Conservation (phyloP, 169 alveolate species). For the Besnoitia besnoiti region DNA sequence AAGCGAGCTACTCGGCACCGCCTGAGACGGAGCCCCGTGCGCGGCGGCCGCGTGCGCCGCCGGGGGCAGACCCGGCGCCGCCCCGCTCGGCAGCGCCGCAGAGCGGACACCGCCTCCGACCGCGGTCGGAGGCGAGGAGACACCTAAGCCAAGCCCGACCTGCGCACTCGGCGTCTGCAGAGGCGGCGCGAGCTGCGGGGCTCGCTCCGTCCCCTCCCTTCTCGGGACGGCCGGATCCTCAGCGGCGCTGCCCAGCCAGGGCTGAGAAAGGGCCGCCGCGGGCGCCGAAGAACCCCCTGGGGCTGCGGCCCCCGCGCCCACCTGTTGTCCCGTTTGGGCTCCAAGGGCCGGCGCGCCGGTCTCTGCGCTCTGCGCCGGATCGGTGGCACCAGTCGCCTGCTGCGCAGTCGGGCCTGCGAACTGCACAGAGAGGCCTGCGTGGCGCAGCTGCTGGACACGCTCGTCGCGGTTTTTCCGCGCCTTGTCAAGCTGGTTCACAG, state of each 20-base stretch:
- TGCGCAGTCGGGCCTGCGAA: background rate
- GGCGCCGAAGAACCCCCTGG: background rate
- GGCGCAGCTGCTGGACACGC: background rate
- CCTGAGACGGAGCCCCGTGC: no score
- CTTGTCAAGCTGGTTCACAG: background rate
- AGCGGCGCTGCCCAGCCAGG: background rate
- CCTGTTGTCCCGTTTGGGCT: background rate
- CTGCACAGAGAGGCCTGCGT: background rate
- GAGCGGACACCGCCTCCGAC: background rate
- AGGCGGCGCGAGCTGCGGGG: background rate
- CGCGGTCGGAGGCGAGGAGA: background rate
- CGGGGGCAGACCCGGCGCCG: background rate
- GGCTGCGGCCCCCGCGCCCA: background rate
- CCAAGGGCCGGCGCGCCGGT: background rate
- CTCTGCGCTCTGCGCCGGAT: background rate
- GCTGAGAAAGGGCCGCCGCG: background rate
- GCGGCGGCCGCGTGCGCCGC: no score
- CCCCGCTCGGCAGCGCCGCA: background rate
- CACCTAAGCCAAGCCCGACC: background rate
- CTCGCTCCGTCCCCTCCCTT: background rate
- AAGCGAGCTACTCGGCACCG: no score
- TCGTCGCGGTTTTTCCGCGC: conserved; percentile 9
- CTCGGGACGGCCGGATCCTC: background rate
- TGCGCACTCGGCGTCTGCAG: background rate
- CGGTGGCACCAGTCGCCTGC: background rate